Conservation (phyloP, 306 rosid genomes). For the Rosa persica region DNA sequence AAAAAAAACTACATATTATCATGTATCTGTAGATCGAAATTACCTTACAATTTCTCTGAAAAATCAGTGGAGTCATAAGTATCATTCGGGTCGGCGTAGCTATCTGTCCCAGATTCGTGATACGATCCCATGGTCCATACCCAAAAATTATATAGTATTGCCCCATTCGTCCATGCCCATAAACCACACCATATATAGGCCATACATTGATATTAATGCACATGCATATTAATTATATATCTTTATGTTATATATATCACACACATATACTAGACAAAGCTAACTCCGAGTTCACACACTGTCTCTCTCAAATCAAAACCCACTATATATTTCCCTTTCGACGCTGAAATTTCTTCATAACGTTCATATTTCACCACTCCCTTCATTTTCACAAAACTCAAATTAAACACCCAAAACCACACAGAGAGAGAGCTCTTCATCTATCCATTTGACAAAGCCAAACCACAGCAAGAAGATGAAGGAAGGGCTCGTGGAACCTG, state of each 20-base stretch:
- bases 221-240: background rate
- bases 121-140: background rate
- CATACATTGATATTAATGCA: background rate
- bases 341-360: constrained; percentile 3
- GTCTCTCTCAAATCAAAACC: background rate
- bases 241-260: too few species aligned
- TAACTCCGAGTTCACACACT: background rate
- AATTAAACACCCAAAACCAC: background rate
- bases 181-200: background rate
- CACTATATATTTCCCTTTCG: background rate
- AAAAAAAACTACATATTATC: too few species aligned
- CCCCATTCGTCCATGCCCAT: background rate
- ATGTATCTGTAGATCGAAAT: too few species aligned
- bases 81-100: background rate
- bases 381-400: background rate
- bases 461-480: constrained; percentile 35
- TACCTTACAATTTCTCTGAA: background rate
- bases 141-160: background rate
- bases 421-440: background rate
- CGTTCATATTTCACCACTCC: background rate
- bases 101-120: background rate
- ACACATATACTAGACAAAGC: background rate
- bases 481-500: constrained; percentile 41
- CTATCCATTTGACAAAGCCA: background rate
- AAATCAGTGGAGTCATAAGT: background rate